Percentiles rank a stretch among this genome's conserved stretches.
Conservation (phyloP, 768 basidiomycete species). For the Lactarius sp. region DNA sequence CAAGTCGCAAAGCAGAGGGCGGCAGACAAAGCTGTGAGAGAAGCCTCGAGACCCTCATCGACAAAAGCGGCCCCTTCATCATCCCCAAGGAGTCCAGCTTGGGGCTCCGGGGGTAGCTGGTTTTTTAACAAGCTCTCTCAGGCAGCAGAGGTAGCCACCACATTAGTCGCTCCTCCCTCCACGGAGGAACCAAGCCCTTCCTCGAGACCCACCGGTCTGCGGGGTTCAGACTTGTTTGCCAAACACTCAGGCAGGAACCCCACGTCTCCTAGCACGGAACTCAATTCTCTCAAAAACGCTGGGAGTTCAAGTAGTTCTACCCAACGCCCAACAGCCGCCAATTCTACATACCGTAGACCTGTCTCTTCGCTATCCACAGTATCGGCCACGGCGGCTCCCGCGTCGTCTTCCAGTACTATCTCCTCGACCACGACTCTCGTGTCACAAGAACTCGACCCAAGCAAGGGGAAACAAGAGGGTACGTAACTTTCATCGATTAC, state of each 20-base stretch:
- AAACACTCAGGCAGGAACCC: neutral
- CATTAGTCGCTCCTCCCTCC: neutral
- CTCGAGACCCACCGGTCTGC: neutral
- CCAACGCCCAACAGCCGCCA: neutral
- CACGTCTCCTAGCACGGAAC: neutral
- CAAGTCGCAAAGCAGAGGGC: neutral
- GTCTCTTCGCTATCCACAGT: neutral
- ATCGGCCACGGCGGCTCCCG: neutral
- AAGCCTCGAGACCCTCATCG: neutral
- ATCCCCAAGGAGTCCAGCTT: conserved; percentile 8
- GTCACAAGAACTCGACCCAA: neutral
- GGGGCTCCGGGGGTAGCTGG: neutral
- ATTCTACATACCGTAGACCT: neutral
- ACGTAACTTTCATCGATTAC: neutral
- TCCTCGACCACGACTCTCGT: conserved; percentile 14
- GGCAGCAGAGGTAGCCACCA: neutral
- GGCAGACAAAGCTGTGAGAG: conserved; percentile 8
- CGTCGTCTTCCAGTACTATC: neutral
- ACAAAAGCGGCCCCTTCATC: neutral
- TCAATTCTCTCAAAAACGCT: neutral
- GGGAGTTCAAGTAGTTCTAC: neutral
- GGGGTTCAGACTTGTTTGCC: neutral
- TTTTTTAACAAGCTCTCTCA: neutral
- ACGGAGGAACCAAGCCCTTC: neutral
- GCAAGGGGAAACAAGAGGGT: conserved; percentile 11